A percentile compares a stretch with the other conserved stretches of the same genome.
phyloP scores from a whole-genome alignment of 2,329 filamentous ascomycete genomes.

The Berkeleyomyces rouxiae region DNA sequence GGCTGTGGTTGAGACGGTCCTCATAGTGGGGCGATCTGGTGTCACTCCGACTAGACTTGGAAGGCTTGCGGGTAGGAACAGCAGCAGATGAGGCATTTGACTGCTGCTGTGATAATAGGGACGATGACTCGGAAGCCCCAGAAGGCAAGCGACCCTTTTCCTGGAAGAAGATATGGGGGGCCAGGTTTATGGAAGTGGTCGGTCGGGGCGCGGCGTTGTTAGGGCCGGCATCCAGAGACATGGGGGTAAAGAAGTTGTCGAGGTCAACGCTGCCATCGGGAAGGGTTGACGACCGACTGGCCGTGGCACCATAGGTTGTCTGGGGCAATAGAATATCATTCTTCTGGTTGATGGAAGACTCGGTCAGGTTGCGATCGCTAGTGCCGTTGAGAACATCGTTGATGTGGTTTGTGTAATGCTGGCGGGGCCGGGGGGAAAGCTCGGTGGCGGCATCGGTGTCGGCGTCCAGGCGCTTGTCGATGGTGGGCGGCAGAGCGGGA shows the following conservation, averaged over 20 bases:
- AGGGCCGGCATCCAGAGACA: slow-evolving; percentile 55
- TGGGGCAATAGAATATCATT: slow-evolving; percentile 51
- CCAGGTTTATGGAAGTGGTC: slow-evolving; percentile 35
- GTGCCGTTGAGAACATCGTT: slow-evolving; percentile 20
- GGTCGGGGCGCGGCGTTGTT: slow-evolving; percentile 31
- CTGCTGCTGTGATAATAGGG: slow-evolving; percentile 2
- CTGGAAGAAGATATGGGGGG: slow-evolving; percentile 79
- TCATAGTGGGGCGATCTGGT: slow-evolving; percentile 21
- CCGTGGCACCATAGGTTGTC: slow-evolving; percentile 61
- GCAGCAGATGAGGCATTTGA: slow-evolving; percentile 3
- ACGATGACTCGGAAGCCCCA: slow-evolving; percentile 5
- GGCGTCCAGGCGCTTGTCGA: slow-evolving; percentile 26
- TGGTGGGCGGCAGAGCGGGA: slow-evolving; percentile 65
- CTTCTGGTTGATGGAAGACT: slow-evolving; percentile 28
- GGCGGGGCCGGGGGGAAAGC: slow-evolving; percentile 45
- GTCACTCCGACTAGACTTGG: slow-evolving; percentile 29
- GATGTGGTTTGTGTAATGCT: slow-evolving; percentile 14
- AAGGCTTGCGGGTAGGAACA: slow-evolving; percentile 29
- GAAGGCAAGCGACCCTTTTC: slow-evolving; percentile 52
- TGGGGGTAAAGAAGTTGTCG: slow-evolving; percentile 60
- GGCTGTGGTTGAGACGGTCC: slow-evolving; percentile 19
- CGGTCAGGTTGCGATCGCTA: slow-evolving; percentile 1
- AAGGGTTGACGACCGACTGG: slow-evolving; percentile 50
- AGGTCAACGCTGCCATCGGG: slow-evolving; percentile 35
- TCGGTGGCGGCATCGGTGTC: slow-evolving; percentile 54